Base-by-base conservation (phyloP, 2,329 filamentous ascomycete genomes). In the Fusarium sp. region DNA sequence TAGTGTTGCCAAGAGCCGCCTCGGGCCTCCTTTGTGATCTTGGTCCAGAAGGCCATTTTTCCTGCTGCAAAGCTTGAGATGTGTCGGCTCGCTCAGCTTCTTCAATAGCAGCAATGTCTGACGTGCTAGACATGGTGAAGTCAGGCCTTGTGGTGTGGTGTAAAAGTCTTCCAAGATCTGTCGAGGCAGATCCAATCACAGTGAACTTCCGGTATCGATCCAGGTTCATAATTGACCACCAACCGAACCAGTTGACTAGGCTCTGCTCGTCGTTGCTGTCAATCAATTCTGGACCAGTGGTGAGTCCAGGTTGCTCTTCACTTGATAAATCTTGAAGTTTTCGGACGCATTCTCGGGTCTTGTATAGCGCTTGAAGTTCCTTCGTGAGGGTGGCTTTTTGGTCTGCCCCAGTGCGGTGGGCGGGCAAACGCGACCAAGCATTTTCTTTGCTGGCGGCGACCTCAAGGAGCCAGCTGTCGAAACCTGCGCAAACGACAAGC, bases 181-280 rank as follows among this genome's bases (percentile, higher is more conserved):
- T 53, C 12, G 67, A 50, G 26, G 71, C 71, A 1, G 86, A 86
- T 4, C 87, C 88, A 6, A 90, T 56, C 4, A 90, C 84, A 18
- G 80, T 78, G 67, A 90, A 89, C 37, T 82, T 84, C 33, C 86
- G 83, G 70, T 83, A 86, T 40, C 77, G 76, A 58, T 88, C 83
- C 36, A 87, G 72, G 31, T 83, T 82, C 57, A 75, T 62, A 33
- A 81, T 77, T 1, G 86, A 80, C 88, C 88, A 90, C 75, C 81
- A 85, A 2, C 85, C 86, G 73, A 89, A 90, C 84, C 86, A 89
- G 65, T 89, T 87, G 11, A 90, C 82, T 30, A 91, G 77, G 58
- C 84, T 88, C 71, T 89, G 85, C 72, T 91, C 88, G 63, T 90
- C 87, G 56, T 86, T 85, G 1, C 82, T 80, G 57, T 88, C 83